phyloP scores from a whole-genome alignment of 108 stramenopile species.

The Cylindrotheca fusiformis region DNA sequence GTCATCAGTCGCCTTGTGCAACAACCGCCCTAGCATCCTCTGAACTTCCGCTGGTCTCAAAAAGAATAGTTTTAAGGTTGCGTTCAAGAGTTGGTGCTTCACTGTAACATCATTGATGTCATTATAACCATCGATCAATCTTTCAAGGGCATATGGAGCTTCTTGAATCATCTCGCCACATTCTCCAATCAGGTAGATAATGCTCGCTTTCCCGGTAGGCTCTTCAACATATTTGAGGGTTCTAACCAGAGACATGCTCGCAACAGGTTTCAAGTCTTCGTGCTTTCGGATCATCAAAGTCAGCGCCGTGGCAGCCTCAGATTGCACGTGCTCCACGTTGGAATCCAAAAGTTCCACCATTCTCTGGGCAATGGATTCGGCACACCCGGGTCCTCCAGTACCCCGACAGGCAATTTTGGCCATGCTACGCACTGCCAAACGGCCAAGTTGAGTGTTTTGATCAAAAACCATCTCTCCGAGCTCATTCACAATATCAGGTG shows the following conservation, averaged over 20 bases:
- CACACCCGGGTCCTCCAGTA: conserved; percentile 77
- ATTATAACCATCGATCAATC: conserved; percentile 82
- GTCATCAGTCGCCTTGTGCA: conserved; percentile 91
- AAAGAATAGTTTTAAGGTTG: conserved; percentile 95
- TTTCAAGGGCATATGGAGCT: conserved; percentile 98
- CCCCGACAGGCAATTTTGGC: conserved; percentile 85
- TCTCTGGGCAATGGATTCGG: conserved; percentile 80
- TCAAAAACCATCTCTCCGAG: conserved; percentile 91
- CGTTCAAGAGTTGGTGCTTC: conserved; percentile 89
- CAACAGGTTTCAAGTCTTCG: conserved; percentile 61
- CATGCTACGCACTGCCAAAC: conserved; percentile 89
- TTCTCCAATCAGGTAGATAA: conserved; percentile 96
- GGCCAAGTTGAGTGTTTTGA: conserved; percentile 70
- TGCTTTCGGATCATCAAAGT: conserved; percentile 81
- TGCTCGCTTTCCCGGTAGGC: conserved; percentile 86
- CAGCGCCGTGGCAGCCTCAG: conserved; percentile 84
- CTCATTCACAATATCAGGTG: conserved; percentile 94
- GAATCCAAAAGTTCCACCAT: conserved; percentile 90
- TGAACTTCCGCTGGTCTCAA: conserved; percentile 96
- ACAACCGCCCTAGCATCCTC: conserved; percentile 91
- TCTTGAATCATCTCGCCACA: conserved; percentile 89
- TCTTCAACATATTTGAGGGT: conserved; percentile 77
- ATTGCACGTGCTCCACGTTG: conserved; percentile 77
- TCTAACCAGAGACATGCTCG: conserved; percentile 84
- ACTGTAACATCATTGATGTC: conserved; percentile 56